A percentile compares a stretch with the other conserved stretches of the same genome.
Conservation (phyloP, 257 asterid genomes). For the Plantago major region DNA sequence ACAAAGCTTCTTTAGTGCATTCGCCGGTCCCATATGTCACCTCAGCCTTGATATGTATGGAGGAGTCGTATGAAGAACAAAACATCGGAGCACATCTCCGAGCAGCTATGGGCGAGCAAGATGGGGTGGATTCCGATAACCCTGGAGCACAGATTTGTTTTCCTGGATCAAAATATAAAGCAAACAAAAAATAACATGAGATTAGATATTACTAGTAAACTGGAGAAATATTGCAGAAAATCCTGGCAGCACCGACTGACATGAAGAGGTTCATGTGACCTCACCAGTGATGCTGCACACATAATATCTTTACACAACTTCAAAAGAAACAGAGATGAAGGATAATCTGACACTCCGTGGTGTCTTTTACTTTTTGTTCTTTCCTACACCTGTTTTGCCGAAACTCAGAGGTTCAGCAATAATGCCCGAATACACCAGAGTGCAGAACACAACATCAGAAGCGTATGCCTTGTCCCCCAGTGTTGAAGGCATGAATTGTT, state of each 20-base stretch:
- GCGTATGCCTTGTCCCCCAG: slow-evolving; percentile 32
- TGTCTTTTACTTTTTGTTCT: slow-evolving; percentile 4
- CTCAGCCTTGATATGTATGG: slow-evolving; percentile 72
- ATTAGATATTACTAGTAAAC: slow-evolving; percentile 1
- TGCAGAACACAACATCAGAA: slow-evolving; percentile 19
- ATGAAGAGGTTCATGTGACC: slow-evolving; percentile 43
- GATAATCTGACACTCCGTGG: slow-evolving; percentile 4
- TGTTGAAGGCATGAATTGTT: slow-evolving; percentile 32
- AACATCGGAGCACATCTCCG: slow-evolving; percentile 22
- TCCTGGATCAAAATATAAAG: slow-evolving; percentile 46
- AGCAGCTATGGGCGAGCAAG: slow-evolving; percentile 39
- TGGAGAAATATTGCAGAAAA: slow-evolving; percentile 28
- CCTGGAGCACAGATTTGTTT: slow-evolving; percentile 23
- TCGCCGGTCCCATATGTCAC: slow-evolving; percentile 52
- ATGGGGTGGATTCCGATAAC: slow-evolving; percentile 28
- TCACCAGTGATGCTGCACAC: slow-evolving; percentile 47
- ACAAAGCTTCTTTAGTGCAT: slow-evolving; percentile 72
- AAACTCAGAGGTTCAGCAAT: slow-evolving; percentile 18
- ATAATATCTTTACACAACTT: slow-evolving; percentile 22
- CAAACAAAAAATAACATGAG: slow-evolving; percentile 40
- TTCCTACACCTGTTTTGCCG: slow-evolving; percentile 14
- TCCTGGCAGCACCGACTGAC: slow-evolving; percentile 55
- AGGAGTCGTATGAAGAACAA: slow-evolving; percentile 37
- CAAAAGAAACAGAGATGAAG: slow-evolving; percentile 19
- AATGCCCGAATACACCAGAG: slow-evolving; percentile 9